Evolutionary conservation across 768 basidiomycete genomes (phyloP).

Genomic region (Cystobasidiopsis lactophilus): DNA sequence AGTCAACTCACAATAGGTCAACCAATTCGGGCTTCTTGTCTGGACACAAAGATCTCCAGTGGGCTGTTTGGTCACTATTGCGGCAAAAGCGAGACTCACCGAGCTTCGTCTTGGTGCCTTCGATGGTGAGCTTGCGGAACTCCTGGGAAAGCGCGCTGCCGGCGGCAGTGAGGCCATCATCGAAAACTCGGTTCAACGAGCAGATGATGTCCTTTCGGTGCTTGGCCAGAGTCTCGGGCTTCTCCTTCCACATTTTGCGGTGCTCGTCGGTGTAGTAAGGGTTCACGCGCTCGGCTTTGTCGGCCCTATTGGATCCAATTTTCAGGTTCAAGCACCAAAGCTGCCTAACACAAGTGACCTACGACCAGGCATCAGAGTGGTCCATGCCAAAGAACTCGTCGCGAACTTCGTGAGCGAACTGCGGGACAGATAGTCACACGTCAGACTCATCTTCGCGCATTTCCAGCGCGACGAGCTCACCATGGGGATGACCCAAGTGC

Average conservation of each 20-base stretch:
- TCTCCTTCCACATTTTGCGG: neutral
- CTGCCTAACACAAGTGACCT: too few species aligned
- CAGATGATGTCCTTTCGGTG: neutral
- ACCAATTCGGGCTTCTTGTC: neutral
- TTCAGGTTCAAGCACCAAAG: too few species aligned
- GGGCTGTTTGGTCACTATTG: too few species aligned
- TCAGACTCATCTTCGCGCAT: too few species aligned
- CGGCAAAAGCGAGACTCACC: neutral
- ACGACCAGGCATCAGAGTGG: neutral
- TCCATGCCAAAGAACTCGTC: slow-evolving; percentile 2
- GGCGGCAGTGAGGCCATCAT: neutral
- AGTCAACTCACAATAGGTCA: too few species aligned
- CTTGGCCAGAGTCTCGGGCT: neutral
- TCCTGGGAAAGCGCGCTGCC: neutral
- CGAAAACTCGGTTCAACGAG: neutral
- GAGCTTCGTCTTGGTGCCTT: neutral
- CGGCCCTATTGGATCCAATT: too few species aligned
- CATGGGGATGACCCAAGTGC: neutral
- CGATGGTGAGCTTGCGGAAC: neutral
- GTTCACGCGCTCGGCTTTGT: too few species aligned
- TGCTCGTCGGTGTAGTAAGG: neutral
- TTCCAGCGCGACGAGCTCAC: too few species aligned
- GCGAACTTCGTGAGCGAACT: neutral
- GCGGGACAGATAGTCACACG: too few species aligned
- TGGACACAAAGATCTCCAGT: too few species aligned